These are phyloP conservation scores for Sporothrix variecibatus DNA, from an alignment of 2,329 filamentous ascomycete genomes.

Conservation along the genomic window DNA sequence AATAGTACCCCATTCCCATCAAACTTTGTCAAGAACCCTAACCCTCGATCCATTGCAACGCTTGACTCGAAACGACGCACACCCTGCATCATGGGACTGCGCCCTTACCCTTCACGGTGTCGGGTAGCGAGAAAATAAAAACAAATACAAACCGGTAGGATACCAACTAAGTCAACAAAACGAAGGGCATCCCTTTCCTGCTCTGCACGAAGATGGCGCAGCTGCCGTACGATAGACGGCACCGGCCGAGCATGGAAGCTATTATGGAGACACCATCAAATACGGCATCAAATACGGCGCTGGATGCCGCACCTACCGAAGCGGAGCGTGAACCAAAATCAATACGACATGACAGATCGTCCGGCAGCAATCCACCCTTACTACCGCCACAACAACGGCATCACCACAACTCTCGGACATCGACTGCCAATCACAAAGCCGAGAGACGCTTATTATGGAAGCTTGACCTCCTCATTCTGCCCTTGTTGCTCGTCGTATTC, in stretches of 20 bases:
- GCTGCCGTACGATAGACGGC: neutral
- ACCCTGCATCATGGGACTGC: neutral
- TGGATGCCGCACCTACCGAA: neutral
- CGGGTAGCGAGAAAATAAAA: neutral
- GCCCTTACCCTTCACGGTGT: neutral
- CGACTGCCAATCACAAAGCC: neutral
- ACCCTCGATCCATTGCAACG: neutral
- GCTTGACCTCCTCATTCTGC: conserved; percentile 24
- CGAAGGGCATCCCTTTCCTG: neutral
- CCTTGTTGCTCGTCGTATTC: conserved; percentile 11
- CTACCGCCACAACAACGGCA: neutral
- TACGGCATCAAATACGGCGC: neutral
- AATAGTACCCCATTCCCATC: neutral
- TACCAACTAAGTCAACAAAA: neutral
- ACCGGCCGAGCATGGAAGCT: neutral
- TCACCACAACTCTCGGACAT: neutral
- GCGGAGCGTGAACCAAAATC: neutral
- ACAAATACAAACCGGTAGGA: no score
- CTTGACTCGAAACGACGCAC: neutral
- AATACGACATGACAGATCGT: neutral
- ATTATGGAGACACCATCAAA: neutral
- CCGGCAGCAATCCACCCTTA: neutral
- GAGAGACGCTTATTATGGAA: conserved; percentile 26
- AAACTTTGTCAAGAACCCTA: neutral
- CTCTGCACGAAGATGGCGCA: neutral